phyloP scores from a whole-genome alignment of 371 early-diverging fungal genomes.

The Nosema granulosis region DNA sequence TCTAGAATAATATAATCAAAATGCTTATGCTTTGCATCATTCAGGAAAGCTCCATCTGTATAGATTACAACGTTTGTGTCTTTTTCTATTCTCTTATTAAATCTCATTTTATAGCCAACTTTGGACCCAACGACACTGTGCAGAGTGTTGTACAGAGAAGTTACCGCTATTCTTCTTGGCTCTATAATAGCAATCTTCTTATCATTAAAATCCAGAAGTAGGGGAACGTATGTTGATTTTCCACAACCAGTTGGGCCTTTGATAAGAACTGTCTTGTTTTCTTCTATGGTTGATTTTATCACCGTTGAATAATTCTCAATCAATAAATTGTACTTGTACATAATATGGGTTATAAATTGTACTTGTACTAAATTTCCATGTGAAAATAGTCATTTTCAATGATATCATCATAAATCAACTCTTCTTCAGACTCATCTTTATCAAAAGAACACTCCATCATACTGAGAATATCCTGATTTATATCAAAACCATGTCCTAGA shows the following conservation, averaged over 20 bases:
- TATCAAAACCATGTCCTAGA: not conserved
- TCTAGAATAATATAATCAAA: slow-evolving; percentile 88
- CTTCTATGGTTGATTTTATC: slow-evolving; percentile 55
- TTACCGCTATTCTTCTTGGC: slow-evolving; percentile 94
- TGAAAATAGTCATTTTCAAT: not conserved
- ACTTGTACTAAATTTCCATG: not conserved
- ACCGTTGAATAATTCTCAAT: slow-evolving; percentile 61
- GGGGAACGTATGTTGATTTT: slow-evolving; percentile 91
- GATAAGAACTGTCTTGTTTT: slow-evolving; percentile 74
- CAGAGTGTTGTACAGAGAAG: slow-evolving; percentile 69
- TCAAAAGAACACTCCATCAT: not conserved
- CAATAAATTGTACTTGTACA: slow-evolving; percentile 30
- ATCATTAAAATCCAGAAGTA: slow-evolving; percentile 29
- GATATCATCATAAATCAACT: not conserved
- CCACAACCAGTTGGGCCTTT: slow-evolving; percentile 97
- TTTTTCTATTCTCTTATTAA: slow-evolving; percentile 74
- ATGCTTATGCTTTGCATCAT: slow-evolving; percentile 77
- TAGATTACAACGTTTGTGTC: slow-evolving; percentile 85
- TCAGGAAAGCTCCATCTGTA: slow-evolving; percentile 95
- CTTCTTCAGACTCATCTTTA: not conserved
- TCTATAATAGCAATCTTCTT: slow-evolving; percentile 93
- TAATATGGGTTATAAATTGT: not conserved
- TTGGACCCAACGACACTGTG: slow-evolving; percentile 76
- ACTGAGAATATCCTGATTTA: not conserved
- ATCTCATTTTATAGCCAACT: slow-evolving; percentile 93